Evolutionary conservation across 177 flowering plant species (phyloP), one percentile per base, ranked within the genome.

Genomic region (Vitis hybrid): DNA sequence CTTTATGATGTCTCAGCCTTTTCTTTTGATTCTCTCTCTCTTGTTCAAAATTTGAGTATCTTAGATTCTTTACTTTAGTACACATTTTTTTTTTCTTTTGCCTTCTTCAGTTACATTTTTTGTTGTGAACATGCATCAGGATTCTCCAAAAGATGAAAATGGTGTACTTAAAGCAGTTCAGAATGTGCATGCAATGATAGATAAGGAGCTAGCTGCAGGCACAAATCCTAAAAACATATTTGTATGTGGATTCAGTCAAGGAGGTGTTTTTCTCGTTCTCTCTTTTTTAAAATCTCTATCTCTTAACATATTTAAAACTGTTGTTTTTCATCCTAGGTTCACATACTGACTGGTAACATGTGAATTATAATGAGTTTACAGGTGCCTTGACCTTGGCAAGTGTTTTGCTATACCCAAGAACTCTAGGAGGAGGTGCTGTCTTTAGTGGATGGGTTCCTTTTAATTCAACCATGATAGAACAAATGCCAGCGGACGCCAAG

Each of bases 171-270:
- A 86, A 80, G 97, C 97, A 66, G 99, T 94, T 72, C 80, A 86
- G 74, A 86, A 82, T 60, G 89, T 92, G 62, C 97, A 94, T 67
- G 81, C 87, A 31, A 87, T 84, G 83, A 92, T 94, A 74, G 95
- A 94, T 84, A 87, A 89, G 79, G 97, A 87, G 84, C 60, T 94
- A 64, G 86, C 90, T 72, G 78, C 84, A 61, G 97, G 97, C 66
- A 89, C 79, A 62, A 75, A 77, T 82, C 94, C 97, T 20, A 85
- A 82, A 2, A 90, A 92, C 72, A 76, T 92, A 55, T 94, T 92
- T 75, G 72, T 94, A 4, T 94, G 97, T 74, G 99, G 99, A 61
- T 91, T 94, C 73, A 92, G 99, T 78, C 99, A 94, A 91, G 99
- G 99, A 83, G 99, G 99, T 91, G 67, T 62, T 15, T 50, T 15